Conservation (phyloP, 1,284 basidiomycete species). For the Ganoderma leucocontextum region DNA sequence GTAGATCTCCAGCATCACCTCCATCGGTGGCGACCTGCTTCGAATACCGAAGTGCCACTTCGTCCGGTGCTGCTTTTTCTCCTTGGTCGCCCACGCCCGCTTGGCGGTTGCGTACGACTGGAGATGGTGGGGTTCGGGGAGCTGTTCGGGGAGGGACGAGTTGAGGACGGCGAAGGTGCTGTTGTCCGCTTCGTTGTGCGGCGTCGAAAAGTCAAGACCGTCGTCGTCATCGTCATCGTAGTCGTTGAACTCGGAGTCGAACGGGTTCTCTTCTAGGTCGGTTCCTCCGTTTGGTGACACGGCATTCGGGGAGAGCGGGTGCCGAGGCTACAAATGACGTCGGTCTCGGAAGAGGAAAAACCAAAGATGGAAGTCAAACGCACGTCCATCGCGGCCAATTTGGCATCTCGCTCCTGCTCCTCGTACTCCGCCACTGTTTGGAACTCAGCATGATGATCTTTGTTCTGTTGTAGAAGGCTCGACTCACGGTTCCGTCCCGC, state of each 20-base stretch:
- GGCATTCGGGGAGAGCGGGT: constrained; percentile 54
- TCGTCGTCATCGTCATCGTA: constrained; percentile 71
- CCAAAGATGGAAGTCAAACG: constrained; percentile 38
- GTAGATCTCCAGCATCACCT: constrained; percentile 99
- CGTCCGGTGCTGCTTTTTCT: constrained; percentile 76
- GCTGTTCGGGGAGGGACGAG: constrained; percentile 76
- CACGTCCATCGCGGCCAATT: constrained; percentile 81
- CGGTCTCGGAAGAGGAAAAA: not conserved
- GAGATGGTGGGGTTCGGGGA: constrained; percentile 61
- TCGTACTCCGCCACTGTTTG: constrained; percentile 75
- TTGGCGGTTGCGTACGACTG: constrained; percentile 72
- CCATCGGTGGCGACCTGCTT: constrained; percentile 95
- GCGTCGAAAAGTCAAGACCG: constrained; percentile 67
- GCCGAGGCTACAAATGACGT: constrained; percentile 62
- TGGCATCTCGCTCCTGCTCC: constrained; percentile 83
- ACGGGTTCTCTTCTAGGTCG: constrained; percentile 76
- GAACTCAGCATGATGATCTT: constrained; percentile 26
- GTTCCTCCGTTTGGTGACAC: constrained; percentile 62
- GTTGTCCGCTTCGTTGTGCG: constrained; percentile 53
- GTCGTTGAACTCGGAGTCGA: constrained; percentile 73
- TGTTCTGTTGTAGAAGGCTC: not conserved
- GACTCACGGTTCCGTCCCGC: constrained; percentile 82
- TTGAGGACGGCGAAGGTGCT: constrained; percentile 88
- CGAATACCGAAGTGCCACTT: constrained; percentile 99
- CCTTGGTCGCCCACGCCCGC: constrained; percentile 57